Evolutionary conservation across 202 grass and related monocot species (phyloP).

Genomic region (Digitaria exilis): DNA sequence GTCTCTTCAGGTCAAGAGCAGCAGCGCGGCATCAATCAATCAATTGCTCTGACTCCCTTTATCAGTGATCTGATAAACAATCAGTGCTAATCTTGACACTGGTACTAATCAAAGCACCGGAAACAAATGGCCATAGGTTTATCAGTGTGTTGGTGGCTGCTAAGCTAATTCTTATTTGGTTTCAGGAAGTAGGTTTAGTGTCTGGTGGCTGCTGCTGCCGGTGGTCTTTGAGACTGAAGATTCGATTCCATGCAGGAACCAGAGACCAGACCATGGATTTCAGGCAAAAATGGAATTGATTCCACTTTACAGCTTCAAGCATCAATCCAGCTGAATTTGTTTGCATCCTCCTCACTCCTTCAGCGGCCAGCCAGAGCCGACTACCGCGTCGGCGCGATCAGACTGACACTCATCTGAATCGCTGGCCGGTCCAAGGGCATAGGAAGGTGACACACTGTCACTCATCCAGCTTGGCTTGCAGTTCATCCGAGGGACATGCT

Average conservation of each 20-base stretch:
- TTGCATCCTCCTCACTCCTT: background rate
- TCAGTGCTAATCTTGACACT: too few relatives aligned
- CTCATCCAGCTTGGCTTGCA: constrained; percentile 11
- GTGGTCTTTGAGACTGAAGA: background rate
- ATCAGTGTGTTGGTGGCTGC: background rate
- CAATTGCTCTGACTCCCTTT: background rate
- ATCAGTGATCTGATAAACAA: too few relatives aligned
- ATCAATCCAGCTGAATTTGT: background rate
- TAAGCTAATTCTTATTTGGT: background rate
- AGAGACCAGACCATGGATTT: background rate
- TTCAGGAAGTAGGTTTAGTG: background rate
- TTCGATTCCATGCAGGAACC: background rate
- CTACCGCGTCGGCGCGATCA: background rate
- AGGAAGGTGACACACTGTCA: background rate
- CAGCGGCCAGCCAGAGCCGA: background rate
- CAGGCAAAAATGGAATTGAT: background rate
- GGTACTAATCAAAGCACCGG: too few relatives aligned
- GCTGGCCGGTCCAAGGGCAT: background rate
- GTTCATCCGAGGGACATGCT: background rate
- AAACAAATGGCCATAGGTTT: background rate
- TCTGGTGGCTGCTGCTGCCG: background rate
- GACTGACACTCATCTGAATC: background rate
- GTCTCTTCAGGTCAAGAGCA: background rate
- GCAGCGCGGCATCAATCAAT: background rate
- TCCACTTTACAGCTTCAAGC: background rate